Base-by-base conservation (phyloP, 345 rosid species). In the Heritiera littoralis region DNA sequence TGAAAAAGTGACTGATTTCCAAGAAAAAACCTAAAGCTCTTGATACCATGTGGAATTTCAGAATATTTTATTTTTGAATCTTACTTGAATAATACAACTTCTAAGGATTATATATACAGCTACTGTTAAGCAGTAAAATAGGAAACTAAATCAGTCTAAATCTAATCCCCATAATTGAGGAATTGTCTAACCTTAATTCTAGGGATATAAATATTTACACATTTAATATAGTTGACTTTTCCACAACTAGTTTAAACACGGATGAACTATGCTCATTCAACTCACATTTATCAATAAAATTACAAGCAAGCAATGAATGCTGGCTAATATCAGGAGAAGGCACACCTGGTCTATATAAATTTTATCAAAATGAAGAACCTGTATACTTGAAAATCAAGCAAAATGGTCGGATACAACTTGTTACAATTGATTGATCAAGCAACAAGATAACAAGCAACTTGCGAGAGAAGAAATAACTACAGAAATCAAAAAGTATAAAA, bases 401-500 rank as follows among this genome's bases (percentile, higher is more conserved):
- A 74, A 79, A 63, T 4, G 51, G 64, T 46, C 14, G 32, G 60
- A 78, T 51, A 70, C 52, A 58, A 40, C 69, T 73, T 35, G 45
- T 45, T 45, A 58, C 35, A 69, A 64, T 46, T 61, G 55, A 71
- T 49, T 60, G 59, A 80, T 59, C 38, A 65, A 64, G 52, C 13
- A 75, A 68, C 30, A 66, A 41, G 41, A 75, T 3, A 51, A n/a
- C 3, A 68, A 58, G 63, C 12, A 72, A 40, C 55, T 52, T 35
- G 41, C 40, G 18, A 15, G 60, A 72, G 77, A 80, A 84, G 70
- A 77, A 75, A 72, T 74, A 65, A 63, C 55, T 78, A 80, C 79
- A 83, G 38, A 75, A 78, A 80, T 46, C 38, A 20, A 74, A 78
- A 80, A 13, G 88, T 76, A 71, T 72, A 46, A 30, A 60, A n/a